Evolutionary conservation across 2,329 filamentous ascomycete genomes (phyloP), one percentile per base, ranked within the genome.

Genomic region (Hypoxylon sp.): DNA sequence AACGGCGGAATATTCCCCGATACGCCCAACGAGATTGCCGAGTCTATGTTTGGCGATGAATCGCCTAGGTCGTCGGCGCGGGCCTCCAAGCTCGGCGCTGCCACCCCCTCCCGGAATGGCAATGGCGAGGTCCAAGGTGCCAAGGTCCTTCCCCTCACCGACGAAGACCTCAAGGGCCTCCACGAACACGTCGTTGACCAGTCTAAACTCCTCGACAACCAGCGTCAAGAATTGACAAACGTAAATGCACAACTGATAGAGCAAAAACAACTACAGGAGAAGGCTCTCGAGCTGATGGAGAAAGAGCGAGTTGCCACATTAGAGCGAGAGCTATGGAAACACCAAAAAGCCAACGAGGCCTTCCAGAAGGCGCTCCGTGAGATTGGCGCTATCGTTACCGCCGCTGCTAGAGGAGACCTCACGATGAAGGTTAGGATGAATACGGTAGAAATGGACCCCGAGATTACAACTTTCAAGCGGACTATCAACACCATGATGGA

Each of bases 401-500:
- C 94, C 62, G 95, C 98, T 66, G 95, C 94, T 55, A 91, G 92
- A 69, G 94, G 94, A 76, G 94, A 98, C 73, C 82, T 98, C 60
- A 97, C 92, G 74, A 97, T 97, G 82, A 96, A 97, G 78, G 94
- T 97, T 63, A 87, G 94, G 70, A 96, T 98, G 74, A 95, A 97
- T 73, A 90, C 91, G 3, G 89, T 96, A 66, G 94, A 98, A 79
- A 95, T 97, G 89, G 94, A 98, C 81, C 92, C 93, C 23, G 94
- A 98, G 81, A 98, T 98, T 71, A 95, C 92, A 23, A 93, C 92
- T 8, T 98, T 98, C 81, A 98, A 98, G 79, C 88, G 92, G 69
- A 97, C 94, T 61, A 98, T 98, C 79, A 98, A 98, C 75, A 96
- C 91, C 66, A 98, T 98, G 94, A 96, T 98, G 86, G 94, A 98